Evolutionary conservation across 331 rosid species (phyloP), one percentile per base, ranked within the genome.

Genomic region (Acacia pycnantha): DNA sequence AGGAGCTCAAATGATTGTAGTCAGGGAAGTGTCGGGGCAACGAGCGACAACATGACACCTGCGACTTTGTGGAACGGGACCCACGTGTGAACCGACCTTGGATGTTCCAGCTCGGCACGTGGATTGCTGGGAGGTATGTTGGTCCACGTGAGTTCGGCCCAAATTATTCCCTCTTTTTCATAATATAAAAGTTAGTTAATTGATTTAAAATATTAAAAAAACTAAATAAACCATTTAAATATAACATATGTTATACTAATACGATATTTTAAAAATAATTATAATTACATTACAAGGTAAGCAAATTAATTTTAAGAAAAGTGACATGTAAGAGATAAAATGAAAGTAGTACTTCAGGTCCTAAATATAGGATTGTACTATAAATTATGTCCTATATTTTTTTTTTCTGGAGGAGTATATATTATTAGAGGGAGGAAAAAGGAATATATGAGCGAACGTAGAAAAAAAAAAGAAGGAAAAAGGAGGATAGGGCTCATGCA

Each of bases 1-100:
- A 19, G 71, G 64, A 79, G 77, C 86, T 86, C 86, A 89, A 91
- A 91, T 91, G 95, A 91, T 91, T 91, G 88, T 69, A 80, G 58
- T 46, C 79, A 78, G 84, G n/a, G 69, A 78, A 43, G 73, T 89
- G 93, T 89, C 90, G 82, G 86, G 50, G 35, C 2, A 9, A 15
- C 83, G 46, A 21, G 85, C 37, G 88, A 86, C 95, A 89, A 79
- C 74, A 67, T 79, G 85, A 79, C 86, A 82, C 78, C 74, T 77
- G 82, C 77, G 79, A 77, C 70, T 83, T 83, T 65, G 74, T 69
- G 14, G 29, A 27, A 48, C 5, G 85, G 85, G 84, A 0, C 84
- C 92, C 88, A 86, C 70, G 6, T 70, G 79, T 11, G 35, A 2
- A 0, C 35, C 1, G 15, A 31, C n/a, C 5, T 46, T 1, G 15